Evolutionary conservation across 148 eudicot genomes (phyloP).

Genomic region (Silene uniflora): DNA sequence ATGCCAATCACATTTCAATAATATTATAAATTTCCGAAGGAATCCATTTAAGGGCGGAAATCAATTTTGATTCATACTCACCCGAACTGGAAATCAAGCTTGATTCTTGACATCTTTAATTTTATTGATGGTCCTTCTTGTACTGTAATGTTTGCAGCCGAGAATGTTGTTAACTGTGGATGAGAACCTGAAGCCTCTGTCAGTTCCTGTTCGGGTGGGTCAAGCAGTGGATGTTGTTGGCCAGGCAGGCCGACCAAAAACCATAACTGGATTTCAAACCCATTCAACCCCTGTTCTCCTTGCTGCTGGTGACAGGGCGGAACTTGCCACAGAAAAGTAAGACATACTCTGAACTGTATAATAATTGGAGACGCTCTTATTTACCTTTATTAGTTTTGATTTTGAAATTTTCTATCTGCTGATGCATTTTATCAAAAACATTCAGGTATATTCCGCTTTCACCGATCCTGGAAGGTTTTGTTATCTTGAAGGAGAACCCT

Average conservation of each 20-base stretch:
- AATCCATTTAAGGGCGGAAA: too few species aligned
- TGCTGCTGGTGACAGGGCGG: constrained; percentile 92
- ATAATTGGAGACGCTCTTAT: too few species aligned
- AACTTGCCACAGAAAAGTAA: constrained; percentile 96
- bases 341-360: not conserved
- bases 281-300: constrained; percentile 91
- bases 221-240: constrained; percentile 98
- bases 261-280: constrained; percentile 95
- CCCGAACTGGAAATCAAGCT: too few species aligned
- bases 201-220: constrained; percentile 95
- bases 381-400: not conserved
- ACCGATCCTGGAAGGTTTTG: constrained; percentile 86
- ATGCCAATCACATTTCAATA: too few species aligned
- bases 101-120: too few species aligned
- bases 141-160: constrained; percentile 47
- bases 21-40: too few species aligned
- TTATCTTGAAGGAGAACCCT: constrained; percentile 89
- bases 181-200: constrained; percentile 85
- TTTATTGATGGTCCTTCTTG: not conserved
- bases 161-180: constrained; percentile 92
- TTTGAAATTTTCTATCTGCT: not conserved
- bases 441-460: constrained; percentile 86
- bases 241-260: constrained; percentile 92
- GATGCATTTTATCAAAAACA: not conserved
- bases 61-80: too few species aligned